phyloP scores from a whole-genome alignment of 768 basidiomycete genomes.

The Tephrocybe sp. region DNA sequence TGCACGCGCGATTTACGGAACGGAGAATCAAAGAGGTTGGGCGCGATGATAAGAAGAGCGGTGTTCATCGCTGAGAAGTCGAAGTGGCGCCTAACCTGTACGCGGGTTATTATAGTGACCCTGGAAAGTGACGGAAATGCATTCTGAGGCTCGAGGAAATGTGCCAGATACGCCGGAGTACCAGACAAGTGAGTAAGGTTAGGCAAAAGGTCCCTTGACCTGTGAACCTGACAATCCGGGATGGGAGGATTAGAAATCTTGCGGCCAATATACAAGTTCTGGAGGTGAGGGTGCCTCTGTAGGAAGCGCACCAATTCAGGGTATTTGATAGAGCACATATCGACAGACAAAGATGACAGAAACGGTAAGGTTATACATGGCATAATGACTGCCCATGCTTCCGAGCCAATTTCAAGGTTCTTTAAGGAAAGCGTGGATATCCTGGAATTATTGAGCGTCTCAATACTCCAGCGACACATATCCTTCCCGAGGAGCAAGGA shows the following conservation, averaged over 20 bases:
- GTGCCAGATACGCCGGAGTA: constrained; percentile 1
- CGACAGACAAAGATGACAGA: constrained; percentile 22
- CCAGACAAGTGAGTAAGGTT: constrained; percentile 11
- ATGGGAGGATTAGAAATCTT: not conserved
- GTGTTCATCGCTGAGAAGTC: constrained; percentile 6
- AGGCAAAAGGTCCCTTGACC: not conserved
- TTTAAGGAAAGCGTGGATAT: constrained; percentile 24
- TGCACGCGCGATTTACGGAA: not conserved
- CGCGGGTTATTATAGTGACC: constrained; percentile 7
- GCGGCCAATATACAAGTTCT: constrained; percentile 11
- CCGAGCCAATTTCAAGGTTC: constrained; percentile 15
- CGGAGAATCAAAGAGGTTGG: not conserved
- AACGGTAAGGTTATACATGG: constrained; percentile 21
- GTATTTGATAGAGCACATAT: constrained; percentile 11
- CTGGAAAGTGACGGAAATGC: constrained; percentile 2
- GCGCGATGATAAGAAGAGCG: constrained; percentile 1
- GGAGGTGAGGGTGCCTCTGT: constrained; percentile 11
- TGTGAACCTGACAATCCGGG: not conserved
- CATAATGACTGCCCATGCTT: constrained; percentile 21
- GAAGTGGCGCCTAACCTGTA: constrained; percentile 1
- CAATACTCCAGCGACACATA: constrained; percentile 23
- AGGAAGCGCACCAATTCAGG: constrained; percentile 4
- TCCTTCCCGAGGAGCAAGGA: constrained; percentile 21
- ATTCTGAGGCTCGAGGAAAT: constrained; percentile 1
- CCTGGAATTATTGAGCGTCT: constrained; percentile 19